Evolutionary conservation across 805 yeast genomes (phyloP), one percentile per base, ranked within the genome.

Genomic region (Lipomyces kockii): DNA sequence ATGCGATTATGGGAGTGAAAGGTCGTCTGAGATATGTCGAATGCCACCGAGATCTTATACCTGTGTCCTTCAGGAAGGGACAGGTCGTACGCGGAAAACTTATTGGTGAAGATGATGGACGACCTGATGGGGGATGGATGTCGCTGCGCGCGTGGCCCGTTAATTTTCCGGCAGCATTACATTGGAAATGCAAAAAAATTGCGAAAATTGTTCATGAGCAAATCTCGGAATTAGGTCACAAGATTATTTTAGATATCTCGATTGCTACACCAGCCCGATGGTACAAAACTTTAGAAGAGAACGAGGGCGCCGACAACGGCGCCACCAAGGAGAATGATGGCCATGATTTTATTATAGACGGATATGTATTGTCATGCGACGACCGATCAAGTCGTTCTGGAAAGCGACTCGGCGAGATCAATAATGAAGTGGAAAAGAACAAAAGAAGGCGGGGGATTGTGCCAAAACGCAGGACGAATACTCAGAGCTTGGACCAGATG

Each of bases 1-100:
- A 17, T n/a, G 49, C 49, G 22, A 43, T 43, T 43, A 43, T 43
- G 49, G 49, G 49, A 43, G 49, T n/a, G 49, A 43, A n/a, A 43
- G 49, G 49, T 17, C 20, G 49, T 17, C 49, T 43, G 49, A 43
- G 49, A 7, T 43, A 43, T 43, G 49, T 43, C n/a, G 49, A 43
- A 43, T 43, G 49, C 22, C 49, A 43, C 22, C 7, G n/a, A 43
- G 49, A 43, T 43, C 20, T 43, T 43, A 43, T 43, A 11, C 49
- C 49, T 17, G 20, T 43, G 49, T n/a, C 49, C 2, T 43, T 43
- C 22, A 43, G 49, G 49, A n/a, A 43, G 20, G 49, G 49, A 17
- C 49, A 8, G 49, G 22, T 43, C 49, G 49, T 5, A n/a, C 22
- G 49, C 9, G 49, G 49, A 43, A 17, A n/a, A n/a, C 49, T 43